Percentiles rank a stretch among this genome's conserved stretches.
Conservation (phyloP, 768 basidiomycete genomes). For the Rhizopogon vulgaris region DNA sequence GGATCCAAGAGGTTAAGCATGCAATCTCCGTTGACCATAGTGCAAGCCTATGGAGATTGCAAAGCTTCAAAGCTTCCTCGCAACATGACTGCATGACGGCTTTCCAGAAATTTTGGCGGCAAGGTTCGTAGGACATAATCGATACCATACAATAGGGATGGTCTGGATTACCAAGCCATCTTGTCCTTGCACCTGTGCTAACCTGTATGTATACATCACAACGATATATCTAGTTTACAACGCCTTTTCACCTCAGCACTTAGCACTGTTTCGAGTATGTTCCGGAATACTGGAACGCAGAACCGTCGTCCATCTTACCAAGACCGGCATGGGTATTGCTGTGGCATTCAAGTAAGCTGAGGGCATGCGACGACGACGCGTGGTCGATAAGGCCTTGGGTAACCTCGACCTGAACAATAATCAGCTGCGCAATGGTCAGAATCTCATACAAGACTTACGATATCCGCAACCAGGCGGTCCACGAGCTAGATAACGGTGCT, state of each 20-base stretch:
- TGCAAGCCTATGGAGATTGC: too few relatives aligned
- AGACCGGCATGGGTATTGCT: constrained; percentile 19
- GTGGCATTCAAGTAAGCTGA: constrained; percentile 36
- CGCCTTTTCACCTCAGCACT: constrained; percentile 6
- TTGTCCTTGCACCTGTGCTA: too few relatives aligned
- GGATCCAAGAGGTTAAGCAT: too few relatives aligned
- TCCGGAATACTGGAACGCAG: constrained; percentile 44
- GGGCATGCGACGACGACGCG: constrained; percentile 44
- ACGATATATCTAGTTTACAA: not conserved
- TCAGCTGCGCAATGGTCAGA: constrained; percentile 1
- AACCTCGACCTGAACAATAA: constrained; percentile 45
- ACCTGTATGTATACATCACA: too few relatives aligned
- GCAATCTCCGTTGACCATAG: too few relatives aligned
- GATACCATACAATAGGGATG: too few relatives aligned
- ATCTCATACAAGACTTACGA: constrained; percentile 38
- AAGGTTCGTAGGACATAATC: too few relatives aligned
- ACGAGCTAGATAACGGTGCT: constrained; percentile 35
- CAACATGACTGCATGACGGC: too few relatives aligned
- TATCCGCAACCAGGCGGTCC: constrained; percentile 60
- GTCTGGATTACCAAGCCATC: too few relatives aligned
- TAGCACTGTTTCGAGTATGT: constrained; percentile 69
- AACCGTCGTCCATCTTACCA: constrained; percentile 43
- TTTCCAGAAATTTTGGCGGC: too few relatives aligned
- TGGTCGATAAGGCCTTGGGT: constrained; percentile 50
- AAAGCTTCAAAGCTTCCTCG: too few relatives aligned